phyloP scores from a whole-genome alignment of 1,139 yeast species.

The Zhuliangozyma parablackwelliae region DNA sequence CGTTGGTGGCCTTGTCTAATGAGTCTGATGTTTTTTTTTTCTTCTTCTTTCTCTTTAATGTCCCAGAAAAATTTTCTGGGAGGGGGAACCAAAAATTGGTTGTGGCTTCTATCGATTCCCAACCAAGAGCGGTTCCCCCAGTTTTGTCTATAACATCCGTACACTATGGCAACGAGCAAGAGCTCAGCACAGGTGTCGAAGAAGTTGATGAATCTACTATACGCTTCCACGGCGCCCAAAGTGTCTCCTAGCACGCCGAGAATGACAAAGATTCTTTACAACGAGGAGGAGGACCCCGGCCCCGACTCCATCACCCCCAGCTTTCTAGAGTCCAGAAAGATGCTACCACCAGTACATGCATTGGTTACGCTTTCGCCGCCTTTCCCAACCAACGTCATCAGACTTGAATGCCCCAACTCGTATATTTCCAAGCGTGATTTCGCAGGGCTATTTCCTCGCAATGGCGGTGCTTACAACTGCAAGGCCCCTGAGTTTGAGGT shows the following conservation, averaged over 20 bases:
- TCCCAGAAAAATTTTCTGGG: too few relatives aligned
- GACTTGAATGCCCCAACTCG: slow-evolving; percentile 34
- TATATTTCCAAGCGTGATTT: slow-evolving; percentile 36
- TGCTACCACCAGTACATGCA: slow-evolving; percentile 3
- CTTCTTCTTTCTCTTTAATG: too few relatives aligned
- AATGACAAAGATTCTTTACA: slow-evolving; percentile 24
- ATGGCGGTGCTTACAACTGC: slow-evolving; percentile 24
- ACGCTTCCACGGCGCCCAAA: slow-evolving; percentile 27
- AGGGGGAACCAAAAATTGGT: too few relatives aligned
- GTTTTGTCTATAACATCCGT: too few relatives aligned
- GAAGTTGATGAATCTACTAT: slow-evolving; percentile 27
- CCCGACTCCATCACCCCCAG: not conserved
- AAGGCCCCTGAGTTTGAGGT: slow-evolving; percentile 19
- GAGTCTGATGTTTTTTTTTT: too few relatives aligned
- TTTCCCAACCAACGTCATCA: slow-evolving; percentile 26
- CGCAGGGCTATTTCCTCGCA: slow-evolving; percentile 28
- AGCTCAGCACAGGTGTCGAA: slow-evolving; percentile 17
- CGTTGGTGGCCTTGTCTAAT: too few relatives aligned
- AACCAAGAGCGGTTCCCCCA: too few relatives aligned
- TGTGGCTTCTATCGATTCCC: too few relatives aligned
- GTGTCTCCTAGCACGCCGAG: slow-evolving; percentile 24
- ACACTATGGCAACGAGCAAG: too few relatives aligned
- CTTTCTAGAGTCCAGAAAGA: too few relatives aligned
- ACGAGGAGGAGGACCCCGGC: not conserved
- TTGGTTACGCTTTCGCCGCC: slow-evolving; percentile 4